Percentiles rank a stretch among this genome's conserved stretches.
These are phyloP conservation scores for Pseudohyphozyma bogoriensis DNA, from an alignment of 768 basidiomycete species.

Conservation along the genomic window DNA sequence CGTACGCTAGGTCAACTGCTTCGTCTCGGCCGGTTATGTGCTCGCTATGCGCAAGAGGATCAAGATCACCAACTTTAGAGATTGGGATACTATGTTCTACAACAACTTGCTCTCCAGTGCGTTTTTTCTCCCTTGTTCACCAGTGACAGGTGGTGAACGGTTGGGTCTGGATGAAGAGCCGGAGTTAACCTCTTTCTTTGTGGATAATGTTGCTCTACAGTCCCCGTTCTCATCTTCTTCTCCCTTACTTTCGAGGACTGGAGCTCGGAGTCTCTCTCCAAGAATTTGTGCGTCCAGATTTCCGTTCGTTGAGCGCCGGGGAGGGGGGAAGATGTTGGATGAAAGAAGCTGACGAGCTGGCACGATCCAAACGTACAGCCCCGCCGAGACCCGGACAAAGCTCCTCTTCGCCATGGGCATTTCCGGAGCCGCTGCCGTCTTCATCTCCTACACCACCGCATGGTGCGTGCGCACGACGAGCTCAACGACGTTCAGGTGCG, in stretches of 20 bases:
- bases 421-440: constrained; percentile 94
- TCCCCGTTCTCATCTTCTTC: constrained; percentile 73
- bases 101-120: constrained; percentile 91
- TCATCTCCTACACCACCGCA: constrained; percentile 90
- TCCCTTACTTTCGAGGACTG: constrained; percentile 84
- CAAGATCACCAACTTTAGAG: constrained; percentile 73
- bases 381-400: constrained; percentile 62
- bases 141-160: too few relatives aligned
- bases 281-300: constrained; percentile 84
- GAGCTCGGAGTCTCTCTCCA: constrained; percentile 60
- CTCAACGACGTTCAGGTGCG: constrained; percentile 92
- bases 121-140: too few relatives aligned
- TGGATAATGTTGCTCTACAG: too few relatives aligned
- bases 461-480: constrained; percentile 96
- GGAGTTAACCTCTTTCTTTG: too few relatives aligned
- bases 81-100: constrained; percentile 99
- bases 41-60: constrained; percentile 93
- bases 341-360: not conserved
- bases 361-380: constrained; percentile 47
- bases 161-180: too few relatives aligned
- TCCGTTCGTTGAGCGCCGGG: too few relatives aligned
- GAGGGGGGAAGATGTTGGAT: not conserved
- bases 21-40: constrained; percentile 82
- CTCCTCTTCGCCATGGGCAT: constrained; percentile 82
- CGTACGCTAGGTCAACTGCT: constrained; percentile 53